Base-by-base conservation (phyloP, 306 rosid species). In the Prinsepia uniflora region DNA sequence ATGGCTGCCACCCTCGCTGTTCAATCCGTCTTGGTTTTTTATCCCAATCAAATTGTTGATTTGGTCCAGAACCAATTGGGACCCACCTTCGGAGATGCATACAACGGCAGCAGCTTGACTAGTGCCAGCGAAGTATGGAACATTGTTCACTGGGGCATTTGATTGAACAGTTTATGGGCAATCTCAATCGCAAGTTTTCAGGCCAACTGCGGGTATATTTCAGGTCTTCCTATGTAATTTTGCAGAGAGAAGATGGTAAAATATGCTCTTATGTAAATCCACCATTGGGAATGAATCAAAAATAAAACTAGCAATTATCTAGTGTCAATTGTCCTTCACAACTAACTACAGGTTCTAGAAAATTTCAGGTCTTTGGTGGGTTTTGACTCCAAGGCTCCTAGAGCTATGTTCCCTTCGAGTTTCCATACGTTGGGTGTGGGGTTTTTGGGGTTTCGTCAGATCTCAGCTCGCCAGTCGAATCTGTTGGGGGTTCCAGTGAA, bases 1-100 rank as follows among this genome's bases (percentile, higher is more conserved):
- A 83, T 94, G 89, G 90, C 90, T 0, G 98, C 96, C 20, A 90
- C 94, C 0, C 87, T 94, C 59, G 72, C 90, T 20, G 97, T 90
- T 0, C 80, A 83, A 63, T 81, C 97, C 6, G 81, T 90, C 50
- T 87, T 90, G 0, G 19, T 94, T 18, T 30, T 80, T 8, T 68
- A 85, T 13, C 88, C 88, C 3, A 45, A 20, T 8, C 63, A 34
- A 4, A 43, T 52, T 2, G 30, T 40, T 12, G 74, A 24, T 10
- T 30, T 61, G 30, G 55, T 24, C 17, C 65, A 55, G 65, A 61
- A 48, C 30, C 55, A 30, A 0, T 1, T 80, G 78, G 86, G 81
- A 0, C 79, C 93, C 61, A 65, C 76, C 2, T 6, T 80, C 4
- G 71, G 74, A 0, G 77, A 63, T n/a, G 78, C 74, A 15, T 44